Evolutionary conservation across 2,329 filamentous ascomycete genomes (phyloP), one percentile per base, ranked within the genome.

Genomic region (Eutypella sp.): DNA sequence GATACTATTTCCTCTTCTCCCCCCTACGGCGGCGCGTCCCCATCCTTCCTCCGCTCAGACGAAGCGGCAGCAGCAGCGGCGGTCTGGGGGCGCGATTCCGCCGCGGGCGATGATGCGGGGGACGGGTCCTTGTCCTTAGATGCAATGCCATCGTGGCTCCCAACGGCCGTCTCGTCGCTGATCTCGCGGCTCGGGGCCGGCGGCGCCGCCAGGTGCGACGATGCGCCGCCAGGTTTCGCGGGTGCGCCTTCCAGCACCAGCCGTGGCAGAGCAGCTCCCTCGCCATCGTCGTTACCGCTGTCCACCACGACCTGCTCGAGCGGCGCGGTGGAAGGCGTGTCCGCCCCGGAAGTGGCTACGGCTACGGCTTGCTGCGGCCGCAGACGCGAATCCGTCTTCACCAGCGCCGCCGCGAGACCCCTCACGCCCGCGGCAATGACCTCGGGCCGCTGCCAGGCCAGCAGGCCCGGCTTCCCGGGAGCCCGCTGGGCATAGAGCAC

Each of bases 371-470:
- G n/a, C n/a, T n/a, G n/a, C n/a, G 52, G 50, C 20, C 56, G 57
- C n/a, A 76, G 63, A 15, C 70, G 63, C 31, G 55, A 54, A 44
- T 75, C 70, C 7, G 52, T 48, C 20, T 55, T 59, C 13, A 73
- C 24, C 8, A 76, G 55, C 3, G 63, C 65, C 44, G 62, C 63
- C 1, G 70, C 67, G 27, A 78, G 58, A 4, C 62, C 67, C 27
- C 67, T 60, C 3, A 67, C 63, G 0, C 75, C 75, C 3, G 64
- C 53, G 0, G 61, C 53, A 45, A 78, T 71, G 31, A 74, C 53
- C 25, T 73, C 69, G 2, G 74, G 74, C 15, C 68, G 60, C 47
- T 77, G 73, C 69, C 72, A 76, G 10, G 70, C 67, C 27, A 79
- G 52, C 27, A 78, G 60, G 0, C 74, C 73, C 0, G 71, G 62